Conservation (phyloP, 2,329 filamentous ascomycete genomes). For the Chaetomium strumarium region DNA sequence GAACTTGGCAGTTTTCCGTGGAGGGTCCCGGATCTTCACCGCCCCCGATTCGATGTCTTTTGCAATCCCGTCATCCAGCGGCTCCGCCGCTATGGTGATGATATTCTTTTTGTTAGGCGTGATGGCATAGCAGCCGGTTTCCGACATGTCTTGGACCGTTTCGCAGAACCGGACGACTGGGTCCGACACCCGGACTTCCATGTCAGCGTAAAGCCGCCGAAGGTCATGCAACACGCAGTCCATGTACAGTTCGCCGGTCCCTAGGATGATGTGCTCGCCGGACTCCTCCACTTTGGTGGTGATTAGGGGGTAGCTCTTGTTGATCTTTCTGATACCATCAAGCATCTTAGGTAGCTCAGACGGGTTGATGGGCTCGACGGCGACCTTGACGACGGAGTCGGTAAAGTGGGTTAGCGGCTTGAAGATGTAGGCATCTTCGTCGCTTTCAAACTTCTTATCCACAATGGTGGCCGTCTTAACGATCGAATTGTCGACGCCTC, state of each 20-base stretch:
- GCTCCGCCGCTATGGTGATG: conserved; percentile 96
- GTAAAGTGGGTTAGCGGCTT: conserved; percentile 90
- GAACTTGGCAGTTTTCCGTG: conserved; percentile 89
- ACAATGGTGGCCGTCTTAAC: conserved; percentile 95
- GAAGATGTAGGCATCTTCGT: conserved; percentile 95
- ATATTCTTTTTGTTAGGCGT: conserved; percentile 99
- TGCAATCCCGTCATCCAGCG: conserved; percentile 88
- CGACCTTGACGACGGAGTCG: conserved; percentile 95
- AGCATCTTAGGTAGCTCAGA: conserved; percentile 98
- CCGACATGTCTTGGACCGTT: conserved; percentile 93
- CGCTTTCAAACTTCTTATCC: conserved; percentile 69
- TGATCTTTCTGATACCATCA: conserved; percentile 90
- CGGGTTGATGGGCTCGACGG: conserved; percentile 95
- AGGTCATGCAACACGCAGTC: conserved; percentile 96
- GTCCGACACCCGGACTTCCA: conserved; percentile 99
- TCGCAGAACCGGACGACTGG: conserved; percentile 97
- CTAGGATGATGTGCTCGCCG: conserved; percentile 89
- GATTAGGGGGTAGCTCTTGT: conserved; percentile 95
- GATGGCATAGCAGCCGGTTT: conserved; percentile 95
- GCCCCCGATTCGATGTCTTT: conserved; percentile 88
- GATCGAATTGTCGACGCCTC: conserved; percentile 94
- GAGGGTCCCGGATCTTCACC: conserved; percentile 87
- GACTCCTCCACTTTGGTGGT: conserved; percentile 97
- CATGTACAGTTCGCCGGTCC: conserved; percentile 99
- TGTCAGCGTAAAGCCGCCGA: conserved; percentile 88